These are phyloP conservation scores for Penicillium odoratum DNA, from an alignment of 495 filamentous ascomycete species.

Conservation along the genomic window DNA sequence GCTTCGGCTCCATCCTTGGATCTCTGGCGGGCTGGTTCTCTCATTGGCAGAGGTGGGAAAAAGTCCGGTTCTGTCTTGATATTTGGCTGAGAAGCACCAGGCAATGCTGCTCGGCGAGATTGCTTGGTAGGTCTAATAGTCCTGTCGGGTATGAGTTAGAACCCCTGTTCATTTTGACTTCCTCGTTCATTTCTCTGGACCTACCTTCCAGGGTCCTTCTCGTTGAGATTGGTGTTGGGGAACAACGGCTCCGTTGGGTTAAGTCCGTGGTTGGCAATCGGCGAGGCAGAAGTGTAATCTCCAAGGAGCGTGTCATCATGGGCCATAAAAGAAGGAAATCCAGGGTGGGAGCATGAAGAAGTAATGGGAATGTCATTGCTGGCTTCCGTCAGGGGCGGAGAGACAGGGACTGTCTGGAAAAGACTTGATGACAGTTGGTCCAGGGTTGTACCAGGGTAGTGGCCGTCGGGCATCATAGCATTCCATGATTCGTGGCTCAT, in stretches of 20 bases:
- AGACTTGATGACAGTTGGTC: conserved; percentile 40
- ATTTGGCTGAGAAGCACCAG: conserved; percentile 34
- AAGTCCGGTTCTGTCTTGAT: conserved; percentile 42
- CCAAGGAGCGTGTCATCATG: conserved; percentile 43
- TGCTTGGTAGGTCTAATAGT: conserved; percentile 42
- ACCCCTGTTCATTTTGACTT: background rate
- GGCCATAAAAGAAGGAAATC: conserved; percentile 42
- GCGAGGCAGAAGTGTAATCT: conserved; percentile 35
- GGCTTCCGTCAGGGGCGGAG: conserved; percentile 47
- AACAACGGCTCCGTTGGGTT: conserved; percentile 47
- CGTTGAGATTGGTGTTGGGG: conserved; percentile 40
- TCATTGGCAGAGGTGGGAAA: conserved; percentile 38
- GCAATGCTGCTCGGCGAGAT: conserved; percentile 38
- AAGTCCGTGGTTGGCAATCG: conserved; percentile 38
- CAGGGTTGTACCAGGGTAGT: conserved; percentile 42
- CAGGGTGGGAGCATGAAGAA: conserved; percentile 45
- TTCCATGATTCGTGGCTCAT: conserved; percentile 42
- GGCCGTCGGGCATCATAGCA: conserved; percentile 38
- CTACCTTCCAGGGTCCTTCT: conserved; percentile 50
- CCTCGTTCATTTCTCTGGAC: conserved; percentile 13
- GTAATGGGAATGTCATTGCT: conserved; percentile 49
- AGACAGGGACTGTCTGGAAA: conserved; percentile 44
- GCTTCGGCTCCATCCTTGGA: conserved; percentile 49
- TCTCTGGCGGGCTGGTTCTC: conserved; percentile 41
- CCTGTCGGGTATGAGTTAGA: conserved; percentile 30